Conservation (phyloP, 2,329 filamentous ascomycete species). For the Colletotrichum tofieldiae region DNA sequence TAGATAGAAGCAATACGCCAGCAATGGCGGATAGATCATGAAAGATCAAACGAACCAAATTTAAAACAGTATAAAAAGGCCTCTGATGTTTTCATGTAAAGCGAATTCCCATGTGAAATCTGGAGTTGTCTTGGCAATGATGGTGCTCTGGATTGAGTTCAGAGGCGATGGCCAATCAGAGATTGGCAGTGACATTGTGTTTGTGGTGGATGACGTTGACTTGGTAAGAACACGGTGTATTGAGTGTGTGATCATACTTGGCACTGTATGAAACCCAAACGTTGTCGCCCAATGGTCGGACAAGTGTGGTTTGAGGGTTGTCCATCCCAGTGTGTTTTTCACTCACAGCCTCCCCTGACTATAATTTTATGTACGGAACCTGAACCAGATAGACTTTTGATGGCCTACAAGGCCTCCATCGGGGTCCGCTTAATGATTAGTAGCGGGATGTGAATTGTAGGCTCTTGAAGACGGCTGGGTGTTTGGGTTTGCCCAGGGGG, state of each 20-base stretch:
- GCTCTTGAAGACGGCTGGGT: too few relatives aligned
- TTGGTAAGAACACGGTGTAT: conserved; percentile 2
- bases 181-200: conserved; percentile 15
- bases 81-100: neutral
- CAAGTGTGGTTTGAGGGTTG: neutral
- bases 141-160: neutral
- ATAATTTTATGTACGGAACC: too few relatives aligned
- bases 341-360: too few relatives aligned
- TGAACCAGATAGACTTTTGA: too few relatives aligned
- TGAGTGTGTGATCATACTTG: neutral
- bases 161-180: conserved; percentile 10
- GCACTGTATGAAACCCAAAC: neutral
- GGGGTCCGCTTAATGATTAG: too few relatives aligned
- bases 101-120: neutral
- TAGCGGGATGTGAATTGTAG: too few relatives aligned
- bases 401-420: too few relatives aligned
- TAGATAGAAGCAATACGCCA: conserved; percentile 41
- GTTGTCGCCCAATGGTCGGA: too few relatives aligned
- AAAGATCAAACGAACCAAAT: conserved; percentile 27
- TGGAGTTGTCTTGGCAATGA: neutral
- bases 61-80: conserved; percentile 12
- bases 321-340: neutral
- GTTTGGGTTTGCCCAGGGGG: too few relatives aligned
- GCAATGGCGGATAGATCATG: conserved; percentile 31
- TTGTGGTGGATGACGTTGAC: neutral